Evolutionary conservation across 371 early-diverging fungal species (phyloP), one percentile per base, ranked within the genome.

Genomic region (Mortierella sp.): DNA sequence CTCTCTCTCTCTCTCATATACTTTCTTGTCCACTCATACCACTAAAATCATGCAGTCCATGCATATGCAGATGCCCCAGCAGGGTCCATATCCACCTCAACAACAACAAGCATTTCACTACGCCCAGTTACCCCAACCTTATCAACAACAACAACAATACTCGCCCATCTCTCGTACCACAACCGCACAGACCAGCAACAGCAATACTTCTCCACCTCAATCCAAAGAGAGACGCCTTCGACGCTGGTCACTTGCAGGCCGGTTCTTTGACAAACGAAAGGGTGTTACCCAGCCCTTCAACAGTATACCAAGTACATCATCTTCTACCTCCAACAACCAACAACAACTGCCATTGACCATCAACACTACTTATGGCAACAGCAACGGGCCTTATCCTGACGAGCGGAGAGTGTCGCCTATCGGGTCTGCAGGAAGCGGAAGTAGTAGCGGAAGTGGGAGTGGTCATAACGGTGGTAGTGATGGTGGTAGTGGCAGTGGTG

Each of bases 231-330:
- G 72, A 70, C 51, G 70, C 32, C 16, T 72, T 1, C 63, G 84
- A 21, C 78, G 81, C 16, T 84, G 84, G 84, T 75, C 81, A 3
- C 41, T 84, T 65, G 70, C 81, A 1, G 74, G 81, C 29, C 81
- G 78, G 4, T 58, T 84, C 46, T 81, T 81, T 72, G 81, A 84
- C 38, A 80, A 74, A 35, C 75, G 78, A 27, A 78, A 76, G 65
- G 74, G 72, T 58, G 18, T 58, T 0, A 27, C 75, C n/a, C 80
- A 48, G 8, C 60, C 79, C 48, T 35, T 72, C 46, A 24, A 68
- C 41, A 27, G 54, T 70, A 83, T 75, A 72, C 70, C 74, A 68
- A 41, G 58, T 38, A 46, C 14, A 12, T 46, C 48, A 46, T 56
- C 54, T 2, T 35, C 65, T 35, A 38, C 68, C 4, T 10, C 16